Percentiles rank a stretch among this genome's conserved stretches.
phyloP scores from a whole-genome alignment of 805 yeast species.

The Saccharomycopsis sp. region DNA sequence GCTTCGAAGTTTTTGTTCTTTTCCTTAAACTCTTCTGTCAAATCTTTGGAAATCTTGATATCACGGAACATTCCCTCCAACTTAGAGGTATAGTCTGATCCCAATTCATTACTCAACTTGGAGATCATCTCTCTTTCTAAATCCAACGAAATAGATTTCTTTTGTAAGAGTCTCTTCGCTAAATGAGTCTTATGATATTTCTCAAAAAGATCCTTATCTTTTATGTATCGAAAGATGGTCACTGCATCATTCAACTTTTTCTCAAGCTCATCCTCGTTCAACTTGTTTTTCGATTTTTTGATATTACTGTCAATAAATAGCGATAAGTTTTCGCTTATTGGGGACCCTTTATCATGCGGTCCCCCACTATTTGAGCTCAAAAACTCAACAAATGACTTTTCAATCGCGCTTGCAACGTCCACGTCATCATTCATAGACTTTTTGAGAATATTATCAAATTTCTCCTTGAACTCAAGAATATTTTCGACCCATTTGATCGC shows the following conservation, averaged over 20 bases:
- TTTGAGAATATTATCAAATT: slow-evolving; percentile 42
- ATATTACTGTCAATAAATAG: slow-evolving; percentile 43
- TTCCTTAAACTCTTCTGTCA: slow-evolving; percentile 35
- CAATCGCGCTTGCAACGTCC: slow-evolving; percentile 46
- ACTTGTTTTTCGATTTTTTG: slow-evolving; percentile 40
- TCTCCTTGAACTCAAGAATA: slow-evolving; percentile 44
- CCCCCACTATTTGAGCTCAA: slow-evolving; percentile 41
- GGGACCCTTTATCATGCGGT: not conserved
- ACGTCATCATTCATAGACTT: slow-evolving; percentile 44
- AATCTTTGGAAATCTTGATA: slow-evolving; percentile 50
- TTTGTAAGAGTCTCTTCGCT: slow-evolving; percentile 66
- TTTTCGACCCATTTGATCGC: slow-evolving; percentile 67
- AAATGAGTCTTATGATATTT: slow-evolving; percentile 78
- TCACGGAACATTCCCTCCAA: slow-evolving; percentile 86
- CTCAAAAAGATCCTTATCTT: slow-evolving; percentile 83
- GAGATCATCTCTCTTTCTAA: slow-evolving; percentile 64
- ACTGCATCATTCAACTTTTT: slow-evolving; percentile 48
- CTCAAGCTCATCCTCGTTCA: slow-evolving; percentile 39
- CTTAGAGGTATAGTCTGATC: slow-evolving; percentile 70
- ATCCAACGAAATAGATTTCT: slow-evolving; percentile 37
- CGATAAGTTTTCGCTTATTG: not conserved
- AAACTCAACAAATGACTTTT: slow-evolving; percentile 54
- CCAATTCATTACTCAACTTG: slow-evolving; percentile 67
- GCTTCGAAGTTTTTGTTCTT: slow-evolving; percentile 37
- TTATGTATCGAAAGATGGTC: slow-evolving; percentile 55